Conservation (phyloP, 176 grass and related monocot species). For the Dactylis glomerata region DNA sequence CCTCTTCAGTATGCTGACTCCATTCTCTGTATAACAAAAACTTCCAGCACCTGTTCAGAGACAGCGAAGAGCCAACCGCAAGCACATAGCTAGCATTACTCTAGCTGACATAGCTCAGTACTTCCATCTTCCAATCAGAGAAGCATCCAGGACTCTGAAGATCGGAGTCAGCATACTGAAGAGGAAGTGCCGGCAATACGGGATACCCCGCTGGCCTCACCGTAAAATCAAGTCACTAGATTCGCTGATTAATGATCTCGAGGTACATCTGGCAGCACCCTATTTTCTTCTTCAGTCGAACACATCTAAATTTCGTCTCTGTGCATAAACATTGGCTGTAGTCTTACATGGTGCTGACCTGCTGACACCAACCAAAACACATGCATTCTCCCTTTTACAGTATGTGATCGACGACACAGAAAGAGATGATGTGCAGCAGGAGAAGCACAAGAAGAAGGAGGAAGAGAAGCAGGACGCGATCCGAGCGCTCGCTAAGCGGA, state of each 20-base stretch:
- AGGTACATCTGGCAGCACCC: conserved; percentile 30
- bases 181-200: conserved; percentile 67
- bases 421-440: conserved; percentile 21
- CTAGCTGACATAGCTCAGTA: conserved; percentile 46
- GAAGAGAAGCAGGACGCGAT: conserved; percentile 24
- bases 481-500: conserved; percentile 38
- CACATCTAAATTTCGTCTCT: background rate
- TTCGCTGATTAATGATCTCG: conserved; percentile 49
- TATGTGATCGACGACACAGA: conserved; percentile 3
- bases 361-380: background rate
- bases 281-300: background rate
- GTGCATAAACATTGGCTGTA: background rate
- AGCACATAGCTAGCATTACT: conserved; percentile 60
- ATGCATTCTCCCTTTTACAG: conserved; percentile 7
- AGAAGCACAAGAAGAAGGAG: conserved; percentile 13
- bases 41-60: conserved; percentile 25
- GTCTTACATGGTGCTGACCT: background rate
- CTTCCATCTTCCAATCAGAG: conserved; percentile 67
- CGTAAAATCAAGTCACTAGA: conserved; percentile 70
- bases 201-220: conserved; percentile 68
- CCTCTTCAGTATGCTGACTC: background rate
- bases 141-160: conserved; percentile 56
- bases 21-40: conserved; percentile 1
- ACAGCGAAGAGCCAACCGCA: conserved; percentile 42
- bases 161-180: conserved; percentile 70